Conservation (phyloP, 345 rosid species). For the Dipteronia dyeriana region DNA sequence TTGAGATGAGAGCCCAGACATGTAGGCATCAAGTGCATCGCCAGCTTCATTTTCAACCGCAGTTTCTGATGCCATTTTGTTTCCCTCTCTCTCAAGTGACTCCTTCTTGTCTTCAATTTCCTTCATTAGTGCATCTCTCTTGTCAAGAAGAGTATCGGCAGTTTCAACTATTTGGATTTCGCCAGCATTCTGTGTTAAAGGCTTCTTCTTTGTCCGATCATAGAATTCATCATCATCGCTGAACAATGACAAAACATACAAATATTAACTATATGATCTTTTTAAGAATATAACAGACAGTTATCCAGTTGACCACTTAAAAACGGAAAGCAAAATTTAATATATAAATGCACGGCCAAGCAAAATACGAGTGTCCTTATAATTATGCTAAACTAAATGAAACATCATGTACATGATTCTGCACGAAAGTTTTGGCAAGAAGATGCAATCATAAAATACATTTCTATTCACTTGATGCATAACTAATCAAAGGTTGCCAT, state of each 20-base stretch:
- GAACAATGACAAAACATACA: conserved; percentile 28
- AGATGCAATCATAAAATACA: conserved; percentile 1
- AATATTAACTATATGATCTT: conserved; percentile 8
- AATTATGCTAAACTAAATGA: background rate
- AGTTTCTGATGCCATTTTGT: conserved; percentile 51
- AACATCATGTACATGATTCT: conserved; percentile 1
- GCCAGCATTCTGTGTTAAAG: conserved; percentile 44
- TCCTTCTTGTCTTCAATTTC: conserved; percentile 64
- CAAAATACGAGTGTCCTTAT: background rate
- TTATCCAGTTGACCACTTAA: conserved; percentile 8
- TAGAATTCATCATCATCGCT: conserved; percentile 96
- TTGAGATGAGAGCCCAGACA: conserved; percentile 87
- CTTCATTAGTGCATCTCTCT: conserved; percentile 67
- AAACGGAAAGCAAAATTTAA: background rate
- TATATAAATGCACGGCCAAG: background rate
- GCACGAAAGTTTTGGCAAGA: background rate
- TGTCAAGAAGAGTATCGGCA: conserved; percentile 86
- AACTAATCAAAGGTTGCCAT: conserved; percentile 11
- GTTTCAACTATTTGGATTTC: conserved; percentile 77
- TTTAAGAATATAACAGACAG: conserved; percentile 16
- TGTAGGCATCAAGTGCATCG: conserved; percentile 89
- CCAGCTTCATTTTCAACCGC: conserved; percentile 52
- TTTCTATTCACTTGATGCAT: background rate
- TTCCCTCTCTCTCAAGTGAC: conserved; percentile 61
- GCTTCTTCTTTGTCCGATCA: conserved; percentile 89